A percentile compares a stretch with the other conserved stretches of the same genome.
Evolutionary conservation across 768 basidiomycete species (phyloP).

Genomic region (Pseudohyphozyma bogoriensis): DNA sequence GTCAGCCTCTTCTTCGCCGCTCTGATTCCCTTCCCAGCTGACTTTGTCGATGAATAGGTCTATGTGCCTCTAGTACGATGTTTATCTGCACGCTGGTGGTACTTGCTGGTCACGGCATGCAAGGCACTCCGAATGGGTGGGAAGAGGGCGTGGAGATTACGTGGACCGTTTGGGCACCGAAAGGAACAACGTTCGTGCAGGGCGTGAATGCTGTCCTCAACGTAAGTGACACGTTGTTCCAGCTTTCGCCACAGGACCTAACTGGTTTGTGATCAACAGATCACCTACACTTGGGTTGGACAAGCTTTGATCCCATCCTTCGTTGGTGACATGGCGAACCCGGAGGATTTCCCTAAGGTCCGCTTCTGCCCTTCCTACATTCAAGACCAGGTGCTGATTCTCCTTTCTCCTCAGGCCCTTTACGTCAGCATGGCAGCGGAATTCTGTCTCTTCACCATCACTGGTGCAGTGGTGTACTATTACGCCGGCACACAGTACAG

Average conservation of each 20-base stretch:
- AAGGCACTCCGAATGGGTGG: constrained; percentile 43
- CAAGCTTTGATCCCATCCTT: constrained; percentile 29
- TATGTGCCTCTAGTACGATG: no score
- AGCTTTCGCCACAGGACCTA: no score
- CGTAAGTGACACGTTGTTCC: not conserved
- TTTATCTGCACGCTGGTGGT: no score
- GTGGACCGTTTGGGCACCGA: constrained; percentile 26
- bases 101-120: no score
- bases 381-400: no score
- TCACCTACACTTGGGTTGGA: constrained; percentile 15
- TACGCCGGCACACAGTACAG: constrained; percentile 27
- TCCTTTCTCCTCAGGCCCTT: constrained; percentile 21
- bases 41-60: no score
- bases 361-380: not conserved
- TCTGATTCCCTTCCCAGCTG: no score
- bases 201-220: constrained; percentile 32
- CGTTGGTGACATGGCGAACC: constrained; percentile 29
- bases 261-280: no score
- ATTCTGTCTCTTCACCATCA: constrained; percentile 31
- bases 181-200: constrained; percentile 31
- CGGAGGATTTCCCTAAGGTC: constrained; percentile 32
- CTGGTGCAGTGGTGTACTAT: constrained; percentile 30
- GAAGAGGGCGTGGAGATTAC: constrained; percentile 16
- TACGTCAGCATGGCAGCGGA: constrained; percentile 27
- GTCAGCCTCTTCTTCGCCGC: no score